Evolutionary conservation across 2,329 filamentous ascomycete genomes (phyloP), one percentile per base, ranked within the genome.

Genomic region (Paracorniculantispora psalliotae): DNA sequence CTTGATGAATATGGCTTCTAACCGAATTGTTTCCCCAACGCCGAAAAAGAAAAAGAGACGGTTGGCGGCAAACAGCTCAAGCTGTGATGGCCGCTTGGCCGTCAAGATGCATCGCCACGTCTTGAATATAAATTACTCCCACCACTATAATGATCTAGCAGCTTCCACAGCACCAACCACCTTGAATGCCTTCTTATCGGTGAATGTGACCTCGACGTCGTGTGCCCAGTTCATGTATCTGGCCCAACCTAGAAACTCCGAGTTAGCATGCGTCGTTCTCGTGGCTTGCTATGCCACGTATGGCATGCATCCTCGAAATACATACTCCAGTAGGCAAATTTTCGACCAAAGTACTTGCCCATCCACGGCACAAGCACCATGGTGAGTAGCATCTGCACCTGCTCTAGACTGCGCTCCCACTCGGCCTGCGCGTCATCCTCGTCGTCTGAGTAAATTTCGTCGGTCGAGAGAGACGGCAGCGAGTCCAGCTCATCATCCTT

Each of bases 221-320:
- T 96, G 94, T 73, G 90, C 88, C 92, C 92, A 97, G 72, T 91
- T 85, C 92, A 97, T 97, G 71, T 92, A 96, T 68, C 88, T 87
- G 23, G 87, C 88, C 92, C 93, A 97, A 65, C 91, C 92, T 96
- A 66, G 39, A 21, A 8, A 17, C 15, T 60, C 66, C 28, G 68
- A 64, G 63, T 58, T 21, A 49, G 49, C 43, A 37, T 21, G n/a
- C 26, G 30, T 46, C 17, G 28, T 15, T 17, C 37, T 54, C 48
- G 13, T 21, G 7, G 8, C 41, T 1, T 33, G 17, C 47, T n/a
- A 12, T 6, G 15, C 39, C 25, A 30, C 19, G 21, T 13, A 17
- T 28, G 9, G 6, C n/a, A 43, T 28, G 4, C 9, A 2, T 19
- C 5, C 4, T 39, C 30, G 33, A n/a, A 47, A 44, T 19, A 63